A percentile compares a stretch with the other conserved stretches of the same genome.
Evolutionary conservation across 148 eudicot genomes (phyloP).

Genomic region (Rhododendron kiyosumense): DNA sequence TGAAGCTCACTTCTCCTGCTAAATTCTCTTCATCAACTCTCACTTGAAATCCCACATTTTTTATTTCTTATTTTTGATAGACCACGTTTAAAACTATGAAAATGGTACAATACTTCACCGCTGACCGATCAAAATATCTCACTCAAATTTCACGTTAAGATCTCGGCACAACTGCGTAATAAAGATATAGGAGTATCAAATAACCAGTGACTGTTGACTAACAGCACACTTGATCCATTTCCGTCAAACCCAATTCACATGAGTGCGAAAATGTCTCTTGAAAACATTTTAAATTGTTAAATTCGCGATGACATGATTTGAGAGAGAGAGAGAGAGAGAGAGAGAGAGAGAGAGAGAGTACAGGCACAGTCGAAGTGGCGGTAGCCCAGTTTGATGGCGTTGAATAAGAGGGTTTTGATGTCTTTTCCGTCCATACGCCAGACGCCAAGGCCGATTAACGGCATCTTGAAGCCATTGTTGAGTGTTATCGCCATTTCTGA

Average conservation of each 20-base stretch:
- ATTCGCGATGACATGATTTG: not conserved
- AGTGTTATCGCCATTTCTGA: conserved; percentile 43
- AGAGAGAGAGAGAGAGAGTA: conserved; percentile 19
- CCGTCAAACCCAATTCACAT: not conserved
- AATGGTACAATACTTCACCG: not conserved
- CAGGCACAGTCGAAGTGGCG: conserved; percentile 96
- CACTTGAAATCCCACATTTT: not conserved
- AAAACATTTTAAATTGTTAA: not conserved
- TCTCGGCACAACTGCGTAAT: too few species aligned
- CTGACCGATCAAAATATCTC: not conserved
- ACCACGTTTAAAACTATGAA: not conserved
- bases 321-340: not conserved
- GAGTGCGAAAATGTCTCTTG: too few species aligned
- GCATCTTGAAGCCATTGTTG: conserved; percentile 89
- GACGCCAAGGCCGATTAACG: conserved; percentile 75
- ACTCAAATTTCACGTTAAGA: too few species aligned
- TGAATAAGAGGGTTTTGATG: conserved; percentile 54
- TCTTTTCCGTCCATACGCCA: conserved; percentile 88
- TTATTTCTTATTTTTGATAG: too few species aligned
- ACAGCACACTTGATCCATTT: not conserved
- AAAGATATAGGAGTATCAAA: not conserved
- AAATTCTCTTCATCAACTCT: not conserved
- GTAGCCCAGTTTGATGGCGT: conserved; percentile 69
- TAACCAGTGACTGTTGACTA: not conserved
- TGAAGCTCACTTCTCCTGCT: not conserved